phyloP scores from a whole-genome alignment of 176 grass and related monocot species.

The Melocanna baccifera region DNA sequence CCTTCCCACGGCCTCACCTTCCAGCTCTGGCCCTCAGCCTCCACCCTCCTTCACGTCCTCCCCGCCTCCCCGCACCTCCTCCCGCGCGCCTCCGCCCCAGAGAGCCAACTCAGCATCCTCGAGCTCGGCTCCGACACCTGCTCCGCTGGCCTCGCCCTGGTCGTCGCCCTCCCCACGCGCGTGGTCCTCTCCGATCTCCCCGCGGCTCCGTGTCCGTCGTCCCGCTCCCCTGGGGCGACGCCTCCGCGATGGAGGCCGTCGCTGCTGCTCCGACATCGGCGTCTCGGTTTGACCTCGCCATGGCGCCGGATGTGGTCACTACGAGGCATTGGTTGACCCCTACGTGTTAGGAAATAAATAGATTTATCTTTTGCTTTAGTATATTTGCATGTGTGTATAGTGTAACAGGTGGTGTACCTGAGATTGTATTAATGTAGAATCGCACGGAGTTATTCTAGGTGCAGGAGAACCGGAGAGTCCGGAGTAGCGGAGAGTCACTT shows the following conservation, averaged over 20 bases:
- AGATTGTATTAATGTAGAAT: too few species aligned
- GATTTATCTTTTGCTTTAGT: too few species aligned
- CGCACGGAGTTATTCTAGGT: too few species aligned
- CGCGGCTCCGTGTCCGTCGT: constrained; percentile 49
- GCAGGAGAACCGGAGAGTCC: too few species aligned
- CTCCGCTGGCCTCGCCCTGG: constrained; percentile 58
- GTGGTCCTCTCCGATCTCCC: constrained; percentile 70
- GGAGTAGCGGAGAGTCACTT: too few species aligned
- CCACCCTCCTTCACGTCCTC: constrained; percentile 68
- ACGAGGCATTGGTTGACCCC: constrained; percentile 76
- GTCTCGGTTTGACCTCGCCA: constrained; percentile 58
- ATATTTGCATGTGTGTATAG: too few species aligned
- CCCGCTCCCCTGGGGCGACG: constrained; percentile 55
- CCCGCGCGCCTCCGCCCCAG: not conserved
- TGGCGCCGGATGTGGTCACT: constrained; percentile 82
- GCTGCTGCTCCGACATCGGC: not conserved
- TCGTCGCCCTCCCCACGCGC: constrained; percentile 50
- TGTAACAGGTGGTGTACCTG: too few species aligned
- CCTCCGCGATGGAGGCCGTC: constrained; percentile 32
- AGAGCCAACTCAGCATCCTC: constrained; percentile 53
- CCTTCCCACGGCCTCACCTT: constrained; percentile 80
- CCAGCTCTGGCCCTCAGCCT: constrained; percentile 92
- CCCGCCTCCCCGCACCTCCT: constrained; percentile 40
- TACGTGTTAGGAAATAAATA: too few species aligned
- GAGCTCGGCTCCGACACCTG: constrained; percentile 86